Percentiles rank a stretch among this genome's conserved stretches.
Conservation (phyloP, 2,329 filamentous ascomycete species). For the Fusarium sp. region DNA sequence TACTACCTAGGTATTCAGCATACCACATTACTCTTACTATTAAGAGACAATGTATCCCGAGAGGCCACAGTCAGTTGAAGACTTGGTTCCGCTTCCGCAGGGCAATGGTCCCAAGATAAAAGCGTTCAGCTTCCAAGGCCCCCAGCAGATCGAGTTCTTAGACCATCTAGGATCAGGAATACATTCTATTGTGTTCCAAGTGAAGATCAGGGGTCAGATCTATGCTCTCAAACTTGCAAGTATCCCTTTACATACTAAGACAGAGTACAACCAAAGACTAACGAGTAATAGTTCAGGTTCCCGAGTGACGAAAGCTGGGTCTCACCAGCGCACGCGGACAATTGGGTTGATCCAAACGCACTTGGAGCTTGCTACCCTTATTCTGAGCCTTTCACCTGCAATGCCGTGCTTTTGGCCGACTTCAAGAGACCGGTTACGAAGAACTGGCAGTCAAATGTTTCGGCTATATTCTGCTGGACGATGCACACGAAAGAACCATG, state of each 20-base stretch:
- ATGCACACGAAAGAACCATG: background rate
- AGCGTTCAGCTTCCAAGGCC: background rate
- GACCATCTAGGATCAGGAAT: background rate
- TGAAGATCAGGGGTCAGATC: background rate
- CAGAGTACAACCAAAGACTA: background rate
- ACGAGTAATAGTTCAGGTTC: background rate
- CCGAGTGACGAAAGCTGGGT: background rate
- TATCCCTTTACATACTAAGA: too few species aligned
- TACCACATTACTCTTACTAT: background rate
- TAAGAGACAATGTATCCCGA: background rate
- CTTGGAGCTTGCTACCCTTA: background rate
- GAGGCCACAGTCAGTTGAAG: background rate
- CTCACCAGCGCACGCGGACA: background rate
- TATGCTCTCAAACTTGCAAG: background rate
- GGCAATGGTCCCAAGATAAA: background rate
- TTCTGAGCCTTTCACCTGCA: background rate
- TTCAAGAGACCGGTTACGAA: background rate
- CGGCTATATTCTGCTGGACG: background rate
- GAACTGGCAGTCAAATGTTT: background rate
- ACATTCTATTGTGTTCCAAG: background rate
- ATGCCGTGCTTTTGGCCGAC: background rate
- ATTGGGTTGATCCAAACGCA: background rate
- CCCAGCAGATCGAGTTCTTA: background rate
- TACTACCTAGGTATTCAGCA: background rate
- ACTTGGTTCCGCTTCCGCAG: background rate